phyloP scores from a whole-genome alignment of 805 yeast genomes.

The Starmerella khaoyaiensis region DNA sequence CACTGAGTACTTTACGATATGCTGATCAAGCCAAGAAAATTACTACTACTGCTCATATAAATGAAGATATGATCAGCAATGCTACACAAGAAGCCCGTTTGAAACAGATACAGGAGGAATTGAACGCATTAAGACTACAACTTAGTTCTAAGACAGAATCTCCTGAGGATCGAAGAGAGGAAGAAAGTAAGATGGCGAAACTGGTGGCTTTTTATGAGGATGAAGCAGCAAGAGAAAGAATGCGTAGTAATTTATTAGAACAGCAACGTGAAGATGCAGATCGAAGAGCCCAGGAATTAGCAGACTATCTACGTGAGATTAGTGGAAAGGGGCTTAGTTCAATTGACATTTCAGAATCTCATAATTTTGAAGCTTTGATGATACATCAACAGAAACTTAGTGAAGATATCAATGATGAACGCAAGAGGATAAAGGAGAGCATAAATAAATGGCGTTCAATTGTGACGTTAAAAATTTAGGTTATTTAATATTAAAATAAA shows the following conservation, averaged over 20 bases:
- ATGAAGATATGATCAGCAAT: slow-evolving; percentile 32
- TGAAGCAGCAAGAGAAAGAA: slow-evolving; percentile 22
- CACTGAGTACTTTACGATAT: slow-evolving; percentile 60
- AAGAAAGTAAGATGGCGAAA: slow-evolving; percentile 15
- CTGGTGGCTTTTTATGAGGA: slow-evolving; percentile 26
- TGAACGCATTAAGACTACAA: slow-evolving; percentile 27
- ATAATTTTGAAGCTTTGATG: slow-evolving; percentile 8
- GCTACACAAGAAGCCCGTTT: slow-evolving; percentile 31
- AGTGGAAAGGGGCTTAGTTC: slow-evolving; percentile 19
- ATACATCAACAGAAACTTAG: slow-evolving; percentile 10
- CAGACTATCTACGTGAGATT: slow-evolving; percentile 22
- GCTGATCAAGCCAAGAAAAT: slow-evolving; percentile 66
- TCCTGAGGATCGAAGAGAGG: slow-evolving; percentile 10
- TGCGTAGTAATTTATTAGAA: slow-evolving; percentile 20
- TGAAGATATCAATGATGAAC: not conserved
- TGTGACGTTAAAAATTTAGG: too few species aligned
- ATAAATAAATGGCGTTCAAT: slow-evolving; percentile 1
- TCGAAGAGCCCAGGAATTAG: slow-evolving; percentile 19
- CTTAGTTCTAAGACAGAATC: slow-evolving; percentile 26
- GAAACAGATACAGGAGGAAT: slow-evolving; percentile 31
- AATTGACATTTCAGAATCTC: slow-evolving; percentile 7
- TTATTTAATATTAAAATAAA: too few species aligned
- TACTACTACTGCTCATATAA: slow-evolving; percentile 45
- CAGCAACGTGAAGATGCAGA: slow-evolving; percentile 19
- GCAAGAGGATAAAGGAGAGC: not conserved